A percentile compares a stretch with the other conserved stretches of the same genome.
phyloP scores from a whole-genome alignment of 2,329 filamentous ascomycete species.

The Aspergillus niger region DNA sequence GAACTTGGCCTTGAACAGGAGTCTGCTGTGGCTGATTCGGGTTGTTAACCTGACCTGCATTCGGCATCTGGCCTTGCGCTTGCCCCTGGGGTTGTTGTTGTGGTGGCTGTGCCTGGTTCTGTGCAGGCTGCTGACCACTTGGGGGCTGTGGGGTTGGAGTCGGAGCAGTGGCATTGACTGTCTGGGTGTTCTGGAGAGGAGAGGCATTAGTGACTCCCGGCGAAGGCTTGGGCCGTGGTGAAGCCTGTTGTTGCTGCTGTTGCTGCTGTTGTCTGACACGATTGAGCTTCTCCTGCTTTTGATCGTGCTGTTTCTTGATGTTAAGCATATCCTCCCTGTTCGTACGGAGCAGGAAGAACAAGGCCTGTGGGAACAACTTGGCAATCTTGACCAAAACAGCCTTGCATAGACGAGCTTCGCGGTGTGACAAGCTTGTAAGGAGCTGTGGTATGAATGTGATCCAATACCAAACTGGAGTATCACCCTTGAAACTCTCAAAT shows the following conservation, averaged over 20 bases:
- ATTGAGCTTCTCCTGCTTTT: slow-evolving; percentile 60
- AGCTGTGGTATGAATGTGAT: slow-evolving; percentile 98
- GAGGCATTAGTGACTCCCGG: slow-evolving; percentile 49
- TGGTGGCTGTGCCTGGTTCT: slow-evolving; percentile 24
- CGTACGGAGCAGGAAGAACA: slow-evolving; percentile 94
- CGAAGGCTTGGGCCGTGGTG: slow-evolving; percentile 38
- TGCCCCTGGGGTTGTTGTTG: slow-evolving; percentile 20
- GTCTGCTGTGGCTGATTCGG: slow-evolving; percentile 10
- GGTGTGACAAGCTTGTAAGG: slow-evolving; percentile 84
- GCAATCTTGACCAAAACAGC: slow-evolving; percentile 89
- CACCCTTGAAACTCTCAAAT: slow-evolving; percentile 95
- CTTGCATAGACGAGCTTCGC: slow-evolving; percentile 85
- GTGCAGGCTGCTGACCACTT: slow-evolving; percentile 26
- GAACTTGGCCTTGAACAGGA: slow-evolving; percentile 15
- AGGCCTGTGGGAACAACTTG: slow-evolving; percentile 89
- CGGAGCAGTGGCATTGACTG: slow-evolving; percentile 47
- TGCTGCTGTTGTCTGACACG: slow-evolving; percentile 66
- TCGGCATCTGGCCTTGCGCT: slow-evolving; percentile 20
- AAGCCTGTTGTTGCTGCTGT: slow-evolving; percentile 51
- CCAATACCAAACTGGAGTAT: slow-evolving; percentile 99
- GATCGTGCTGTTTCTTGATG: slow-evolving; percentile 83
- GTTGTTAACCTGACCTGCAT: slow-evolving; percentile 16
- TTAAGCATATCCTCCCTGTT: slow-evolving; percentile 90
- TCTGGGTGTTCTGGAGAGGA: slow-evolving; percentile 48
- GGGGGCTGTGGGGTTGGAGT: slow-evolving; percentile 30